These are phyloP conservation scores for Omphalea diandra DNA, from an alignment of 441 rosid species.

Conservation along the genomic window DNA sequence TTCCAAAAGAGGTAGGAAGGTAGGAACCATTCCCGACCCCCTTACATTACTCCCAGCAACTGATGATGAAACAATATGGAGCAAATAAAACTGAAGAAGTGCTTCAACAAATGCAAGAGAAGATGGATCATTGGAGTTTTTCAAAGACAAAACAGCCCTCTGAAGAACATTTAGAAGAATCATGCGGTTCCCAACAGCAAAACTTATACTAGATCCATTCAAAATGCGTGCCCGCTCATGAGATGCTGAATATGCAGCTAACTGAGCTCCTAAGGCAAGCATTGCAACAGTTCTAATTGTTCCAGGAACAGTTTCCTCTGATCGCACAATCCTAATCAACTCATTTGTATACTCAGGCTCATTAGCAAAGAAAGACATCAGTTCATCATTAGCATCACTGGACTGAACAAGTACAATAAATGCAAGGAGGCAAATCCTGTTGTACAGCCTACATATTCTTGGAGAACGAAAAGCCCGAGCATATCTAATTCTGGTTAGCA, in stretches of 20 bases:
- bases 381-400: slow-evolving; percentile 88
- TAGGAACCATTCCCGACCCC: slow-evolving; percentile 97
- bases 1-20: slow-evolving; percentile 93
- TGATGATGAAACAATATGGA: slow-evolving; percentile 94
- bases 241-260: slow-evolving; percentile 94
- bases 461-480: slow-evolving; percentile 93
- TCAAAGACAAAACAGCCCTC: slow-evolving; percentile 85
- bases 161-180: slow-evolving; percentile 98
- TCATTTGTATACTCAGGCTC: slow-evolving; percentile 99
- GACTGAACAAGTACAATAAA: slow-evolving; percentile 97
- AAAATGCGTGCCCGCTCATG: slow-evolving; percentile 92
- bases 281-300: slow-evolving; percentile 88
- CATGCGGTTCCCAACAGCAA: slow-evolving; percentile 88
- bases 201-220: slow-evolving; percentile 94
- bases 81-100: slow-evolving; percentile 95
- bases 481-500: slow-evolving; percentile 92
- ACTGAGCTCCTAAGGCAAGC: slow-evolving; percentile 95
- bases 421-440: slow-evolving; percentile 95
- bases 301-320: slow-evolving; percentile 90
- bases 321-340: slow-evolving; percentile 85
- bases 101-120: slow-evolving; percentile 96
- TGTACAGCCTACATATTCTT: slow-evolving; percentile 79
- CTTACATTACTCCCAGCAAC: slow-evolving; percentile 87
- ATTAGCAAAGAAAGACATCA: slow-evolving; percentile 90
- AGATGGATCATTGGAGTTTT: slow-evolving; percentile 76